Conservation (phyloP, 2,329 filamentous ascomycete genomes). For the Cytospora paraplurivora region DNA sequence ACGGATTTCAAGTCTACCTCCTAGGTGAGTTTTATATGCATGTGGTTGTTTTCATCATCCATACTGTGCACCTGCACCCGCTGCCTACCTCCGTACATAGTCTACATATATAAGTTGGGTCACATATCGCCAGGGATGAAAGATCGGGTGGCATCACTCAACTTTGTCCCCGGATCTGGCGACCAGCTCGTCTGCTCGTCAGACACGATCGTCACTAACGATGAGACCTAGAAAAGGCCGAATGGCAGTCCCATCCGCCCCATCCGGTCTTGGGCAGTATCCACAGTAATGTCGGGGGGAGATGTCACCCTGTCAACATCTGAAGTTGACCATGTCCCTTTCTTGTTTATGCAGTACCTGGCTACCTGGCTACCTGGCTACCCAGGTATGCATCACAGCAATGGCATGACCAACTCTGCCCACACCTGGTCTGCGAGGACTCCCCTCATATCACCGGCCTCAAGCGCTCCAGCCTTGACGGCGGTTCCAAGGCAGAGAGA, state of each 20-base stretch:
- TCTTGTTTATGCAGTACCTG: neutral
- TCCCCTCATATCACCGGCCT: neutral
- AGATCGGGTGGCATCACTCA: neutral
- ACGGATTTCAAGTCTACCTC: too few relatives aligned
- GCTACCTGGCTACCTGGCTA: too few relatives aligned
- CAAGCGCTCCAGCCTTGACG: neutral
- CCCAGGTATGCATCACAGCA: too few relatives aligned
- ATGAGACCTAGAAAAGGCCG: neutral
- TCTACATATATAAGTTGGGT: too few relatives aligned
- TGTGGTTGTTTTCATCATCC: too few relatives aligned
- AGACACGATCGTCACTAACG: neutral
- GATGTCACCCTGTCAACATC: neutral
- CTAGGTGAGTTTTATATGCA: too few relatives aligned
- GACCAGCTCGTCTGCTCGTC: slow-evolving; percentile 3
- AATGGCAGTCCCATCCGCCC: neutral
- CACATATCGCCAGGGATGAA: neutral
- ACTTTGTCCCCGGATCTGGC: neutral
- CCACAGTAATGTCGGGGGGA: neutral
- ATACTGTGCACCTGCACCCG: too few relatives aligned
- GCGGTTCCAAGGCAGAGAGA: too few relatives aligned
- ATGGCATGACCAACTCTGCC: neutral
- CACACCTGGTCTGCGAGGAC: neutral
- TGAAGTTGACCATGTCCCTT: too few relatives aligned
- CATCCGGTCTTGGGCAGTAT: neutral
- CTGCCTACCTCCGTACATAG: neutral